These are phyloP conservation scores for Dittrichia graveolens DNA, from an alignment of 129 eudicot genomes.

Conservation along the genomic window DNA sequence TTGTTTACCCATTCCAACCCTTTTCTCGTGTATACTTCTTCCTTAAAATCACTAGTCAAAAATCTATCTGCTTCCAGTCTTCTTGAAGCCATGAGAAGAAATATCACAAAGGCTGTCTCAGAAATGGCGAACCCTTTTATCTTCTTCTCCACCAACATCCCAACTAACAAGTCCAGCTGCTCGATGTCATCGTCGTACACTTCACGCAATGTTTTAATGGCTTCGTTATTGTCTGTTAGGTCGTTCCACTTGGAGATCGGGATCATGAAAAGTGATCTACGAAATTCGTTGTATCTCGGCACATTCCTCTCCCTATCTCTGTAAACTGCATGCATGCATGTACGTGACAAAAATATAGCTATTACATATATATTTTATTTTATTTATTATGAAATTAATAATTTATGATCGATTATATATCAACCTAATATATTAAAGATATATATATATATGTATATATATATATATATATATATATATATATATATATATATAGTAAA, in stretches of 20 bases:
- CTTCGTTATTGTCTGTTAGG: conserved; percentile 54
- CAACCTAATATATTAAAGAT: no score
- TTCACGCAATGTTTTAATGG: conserved; percentile 41
- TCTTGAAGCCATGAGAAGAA: conserved; percentile 66
- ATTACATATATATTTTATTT: no score
- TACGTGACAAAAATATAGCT: background rate
- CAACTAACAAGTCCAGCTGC: conserved; percentile 58
- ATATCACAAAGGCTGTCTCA: conserved; percentile 61
- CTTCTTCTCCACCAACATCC: conserved; percentile 60
- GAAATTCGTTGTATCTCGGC: conserved; percentile 59
- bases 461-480: no score
- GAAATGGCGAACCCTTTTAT: conserved; percentile 65
- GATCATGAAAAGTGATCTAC: conserved; percentile 50
- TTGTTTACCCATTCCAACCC: conserved; percentile 71
- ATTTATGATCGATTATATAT: no score
- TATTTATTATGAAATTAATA: no score
- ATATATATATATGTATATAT: no score
- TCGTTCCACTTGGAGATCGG: conserved; percentile 71
- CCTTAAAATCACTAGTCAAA: conserved; percentile 59
- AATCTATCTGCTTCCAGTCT: conserved; percentile 65
- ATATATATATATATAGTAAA: no score
- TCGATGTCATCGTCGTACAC: conserved; percentile 60
- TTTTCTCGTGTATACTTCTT: conserved; percentile 57
- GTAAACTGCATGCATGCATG: conserved; percentile 62
- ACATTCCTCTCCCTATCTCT: conserved; percentile 67